Conservation (phyloP, 768 basidiomycete genomes). For the Gloeopeniophorella convolvens region DNA sequence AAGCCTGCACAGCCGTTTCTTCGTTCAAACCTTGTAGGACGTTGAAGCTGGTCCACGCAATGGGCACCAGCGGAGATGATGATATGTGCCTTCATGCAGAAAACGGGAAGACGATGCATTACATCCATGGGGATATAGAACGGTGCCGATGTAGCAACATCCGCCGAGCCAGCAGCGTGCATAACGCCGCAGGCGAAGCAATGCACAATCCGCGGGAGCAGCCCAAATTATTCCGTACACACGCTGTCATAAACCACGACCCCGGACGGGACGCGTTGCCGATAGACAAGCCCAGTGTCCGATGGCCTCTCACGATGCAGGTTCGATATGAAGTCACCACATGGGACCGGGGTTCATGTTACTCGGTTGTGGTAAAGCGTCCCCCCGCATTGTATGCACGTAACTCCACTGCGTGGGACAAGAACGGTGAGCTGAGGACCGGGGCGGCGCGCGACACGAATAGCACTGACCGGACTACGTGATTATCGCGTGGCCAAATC, state of each 20-base stretch:
- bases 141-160: not conserved
- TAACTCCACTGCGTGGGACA: not conserved
- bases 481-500: constrained; percentile 31
- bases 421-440: constrained; percentile 11
- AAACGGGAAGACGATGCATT: no score
- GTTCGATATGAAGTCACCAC: not conserved
- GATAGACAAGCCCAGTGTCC: not conserved
- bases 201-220: not conserved
- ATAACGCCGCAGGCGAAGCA: constrained; percentile 8
- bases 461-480: constrained; percentile 6
- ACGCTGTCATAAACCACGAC: not conserved
- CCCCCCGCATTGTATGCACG: not conserved
- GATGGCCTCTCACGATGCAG: not conserved
- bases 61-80: no score
- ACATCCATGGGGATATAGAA: constrained; percentile 11
- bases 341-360: not conserved
- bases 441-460: not conserved
- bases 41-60: no score
- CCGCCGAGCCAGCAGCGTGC: not conserved
- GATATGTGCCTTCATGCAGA: no score
- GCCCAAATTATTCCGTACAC: not conserved
- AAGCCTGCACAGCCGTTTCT: no score
- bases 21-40: no score
- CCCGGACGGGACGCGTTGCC: constrained; percentile 6
- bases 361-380: not conserved